Evolutionary conservation across 2,329 filamentous ascomycete genomes (phyloP).

Genomic region (Colletotrichum sp.): DNA sequence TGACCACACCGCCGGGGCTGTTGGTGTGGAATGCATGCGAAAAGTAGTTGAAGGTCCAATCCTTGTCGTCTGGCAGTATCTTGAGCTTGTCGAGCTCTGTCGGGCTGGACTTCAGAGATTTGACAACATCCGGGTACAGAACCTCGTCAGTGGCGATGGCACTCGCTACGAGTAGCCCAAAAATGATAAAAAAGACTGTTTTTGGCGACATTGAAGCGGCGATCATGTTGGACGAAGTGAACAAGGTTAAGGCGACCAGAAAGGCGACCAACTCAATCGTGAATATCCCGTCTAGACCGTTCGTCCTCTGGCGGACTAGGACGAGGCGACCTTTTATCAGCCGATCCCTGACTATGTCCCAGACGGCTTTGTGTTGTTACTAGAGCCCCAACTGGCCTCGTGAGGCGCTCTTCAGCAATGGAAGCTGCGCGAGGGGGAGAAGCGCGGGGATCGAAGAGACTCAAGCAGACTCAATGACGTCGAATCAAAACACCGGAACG

Average conservation of each 20-base stretch:
- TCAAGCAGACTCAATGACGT: background rate
- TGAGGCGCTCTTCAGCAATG: background rate
- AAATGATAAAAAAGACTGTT: background rate
- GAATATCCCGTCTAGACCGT: background rate
- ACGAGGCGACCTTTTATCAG: background rate
- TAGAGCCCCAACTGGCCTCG: background rate
- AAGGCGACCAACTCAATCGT: background rate
- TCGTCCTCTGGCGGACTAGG: background rate
- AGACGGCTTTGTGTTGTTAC: background rate
- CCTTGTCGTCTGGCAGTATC: conserved; percentile 41
- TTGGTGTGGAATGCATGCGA: conserved; percentile 44
- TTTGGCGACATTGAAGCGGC: background rate
- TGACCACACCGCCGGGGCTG: conserved; percentile 52
- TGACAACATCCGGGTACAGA: conserved; percentile 29
- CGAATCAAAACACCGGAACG: background rate
- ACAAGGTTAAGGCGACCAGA: conserved; percentile 1
- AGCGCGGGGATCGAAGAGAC: background rate
- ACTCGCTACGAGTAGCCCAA: background rate
- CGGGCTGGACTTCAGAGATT: conserved; percentile 38
- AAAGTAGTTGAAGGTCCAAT: conserved; percentile 56
- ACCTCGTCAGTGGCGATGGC: conserved; percentile 8
- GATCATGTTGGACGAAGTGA: background rate
- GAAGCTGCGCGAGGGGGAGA: background rate
- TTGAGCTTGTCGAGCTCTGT: conserved; percentile 49
- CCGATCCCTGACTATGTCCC: background rate